phyloP scores from a whole-genome alignment of 495 filamentous ascomycete species.

The Clavariopsis aquatica region DNA sequence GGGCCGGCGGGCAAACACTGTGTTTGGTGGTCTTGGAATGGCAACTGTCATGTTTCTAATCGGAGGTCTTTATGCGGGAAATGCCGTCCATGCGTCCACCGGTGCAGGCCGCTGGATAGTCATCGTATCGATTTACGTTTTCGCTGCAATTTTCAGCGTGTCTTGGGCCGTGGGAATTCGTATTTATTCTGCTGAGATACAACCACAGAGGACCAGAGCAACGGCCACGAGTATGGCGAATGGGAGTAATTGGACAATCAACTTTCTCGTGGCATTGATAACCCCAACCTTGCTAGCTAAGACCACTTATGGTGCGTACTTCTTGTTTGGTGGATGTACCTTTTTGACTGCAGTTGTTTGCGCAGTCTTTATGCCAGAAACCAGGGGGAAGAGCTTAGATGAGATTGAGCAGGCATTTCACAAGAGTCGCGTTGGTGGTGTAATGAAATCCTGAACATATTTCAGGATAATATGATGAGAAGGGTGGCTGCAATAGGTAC shows the following conservation, averaged over 20 bases:
- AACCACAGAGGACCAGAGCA: conserved; percentile 56
- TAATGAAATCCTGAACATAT: not conserved
- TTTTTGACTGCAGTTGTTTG: conserved; percentile 3
- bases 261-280: conserved; percentile 2
- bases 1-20: conserved; percentile 61
- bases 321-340: conserved; percentile 4
- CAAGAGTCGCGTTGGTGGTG: not conserved
- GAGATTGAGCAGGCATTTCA: conserved; percentile 10
- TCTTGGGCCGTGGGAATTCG: conserved; percentile 60
- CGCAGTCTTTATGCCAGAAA: conserved; percentile 2
- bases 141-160: conserved; percentile 48
- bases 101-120: conserved; percentile 30
- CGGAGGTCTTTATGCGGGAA: conserved; percentile 43
- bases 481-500: not conserved
- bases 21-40: conserved; percentile 58
- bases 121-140: conserved; percentile 43
- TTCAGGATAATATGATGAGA: not conserved
- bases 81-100: conserved; percentile 5
- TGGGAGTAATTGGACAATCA: conserved; percentile 7
- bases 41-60: conserved; percentile 53
- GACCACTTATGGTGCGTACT: not conserved
- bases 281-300: not conserved
- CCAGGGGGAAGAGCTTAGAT: conserved; percentile 1
- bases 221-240: conserved; percentile 5
- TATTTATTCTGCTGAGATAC: conserved; percentile 59